phyloP scores from a whole-genome alignment of 2,329 filamentous ascomycete genomes.

The Fusarium hostae region DNA sequence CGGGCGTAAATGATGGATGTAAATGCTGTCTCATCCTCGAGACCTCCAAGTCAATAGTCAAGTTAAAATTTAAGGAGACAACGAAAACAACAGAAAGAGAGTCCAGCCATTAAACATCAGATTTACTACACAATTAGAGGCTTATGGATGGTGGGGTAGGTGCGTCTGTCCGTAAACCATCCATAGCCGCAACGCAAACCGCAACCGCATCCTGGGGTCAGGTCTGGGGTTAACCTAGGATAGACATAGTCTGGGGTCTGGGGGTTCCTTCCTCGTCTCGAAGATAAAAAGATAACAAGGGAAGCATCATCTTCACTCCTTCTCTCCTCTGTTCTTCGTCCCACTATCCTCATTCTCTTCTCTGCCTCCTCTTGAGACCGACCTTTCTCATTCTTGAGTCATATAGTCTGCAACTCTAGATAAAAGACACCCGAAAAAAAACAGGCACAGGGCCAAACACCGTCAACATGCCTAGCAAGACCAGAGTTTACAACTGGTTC shows the following conservation, averaged over 20 bases:
- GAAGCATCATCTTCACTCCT: conserved; percentile 13
- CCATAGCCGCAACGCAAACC: conserved; percentile 7
- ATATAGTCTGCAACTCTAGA: background rate
- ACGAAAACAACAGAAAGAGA: background rate
- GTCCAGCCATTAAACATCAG: background rate
- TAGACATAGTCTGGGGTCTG: conserved; percentile 23
- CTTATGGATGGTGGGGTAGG: conserved; percentile 17
- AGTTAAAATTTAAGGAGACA: background rate
- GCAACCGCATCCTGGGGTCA: conserved; percentile 22
- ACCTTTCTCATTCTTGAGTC: background rate
- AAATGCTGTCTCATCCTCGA: background rate
- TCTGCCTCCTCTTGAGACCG: background rate
- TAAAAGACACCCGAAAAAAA: background rate
- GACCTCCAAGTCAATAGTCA: background rate
- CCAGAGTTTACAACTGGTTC: conserved; percentile 56
- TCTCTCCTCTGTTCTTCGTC: conserved; percentile 11
- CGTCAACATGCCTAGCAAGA: conserved; percentile 51
- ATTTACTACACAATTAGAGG: conserved; percentile 4
- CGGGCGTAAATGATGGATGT: background rate
- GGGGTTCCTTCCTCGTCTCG: conserved; percentile 19
- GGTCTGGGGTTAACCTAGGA: conserved; percentile 23
- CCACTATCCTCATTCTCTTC: conserved; percentile 3
- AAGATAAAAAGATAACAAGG: conserved; percentile 35
- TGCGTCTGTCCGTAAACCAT: background rate
- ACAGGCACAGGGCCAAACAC: conserved; percentile 14